Evolutionary conservation across 257 asterid genomes (phyloP), one percentile per base, ranked within the genome.

Genomic region (Lycium barbarum): DNA sequence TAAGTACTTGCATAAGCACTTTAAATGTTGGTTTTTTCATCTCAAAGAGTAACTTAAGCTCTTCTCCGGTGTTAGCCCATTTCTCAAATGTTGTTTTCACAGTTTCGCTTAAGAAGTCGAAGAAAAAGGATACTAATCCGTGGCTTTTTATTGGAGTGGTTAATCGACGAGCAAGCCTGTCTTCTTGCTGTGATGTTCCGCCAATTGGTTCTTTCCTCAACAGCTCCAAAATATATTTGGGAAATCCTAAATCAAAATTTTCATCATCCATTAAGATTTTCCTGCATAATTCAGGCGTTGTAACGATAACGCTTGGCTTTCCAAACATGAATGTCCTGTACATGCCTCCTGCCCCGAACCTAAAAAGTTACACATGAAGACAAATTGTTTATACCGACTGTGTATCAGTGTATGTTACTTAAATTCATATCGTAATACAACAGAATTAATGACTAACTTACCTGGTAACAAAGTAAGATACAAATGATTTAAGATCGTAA

Each of bases 381-480:
- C 33, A 26, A 26, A 26, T 26, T 26, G 33, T 26, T 26, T 26
- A 26, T 26, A 26, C 33, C 33, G 33, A 26, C 33, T 26, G 33
- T 26, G 33, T 26, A 26, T 26, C 33, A 26, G 33, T 26, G 33
- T 26, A 26, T 26, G 33, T 26, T 26, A 26, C 33, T 26, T 26
- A 26, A 26, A 26, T 26, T 26, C 33, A 26, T 26, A 26, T 26
- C 33, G 33, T 26, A 26, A 26, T 26, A 26, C 33, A 26, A 26
- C 33, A 26, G 15, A 14, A 54, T 17, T 54, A 54, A 11, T 14
- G 12, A 54, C 18, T 54, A 6, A 66, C 33, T 62, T 62, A 62
- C 78, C 53, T 36, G 3, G 22, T 68, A 68, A 68, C 78, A 68
- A 68, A 68, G 78, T 68, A 68, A 9, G 53, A 68, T 9, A 38